A percentile compares a stretch with the other conserved stretches of the same genome.
phyloP scores from a whole-genome alignment of 2,329 filamentous ascomycete species.

The Curvularia hawaiiensis region DNA sequence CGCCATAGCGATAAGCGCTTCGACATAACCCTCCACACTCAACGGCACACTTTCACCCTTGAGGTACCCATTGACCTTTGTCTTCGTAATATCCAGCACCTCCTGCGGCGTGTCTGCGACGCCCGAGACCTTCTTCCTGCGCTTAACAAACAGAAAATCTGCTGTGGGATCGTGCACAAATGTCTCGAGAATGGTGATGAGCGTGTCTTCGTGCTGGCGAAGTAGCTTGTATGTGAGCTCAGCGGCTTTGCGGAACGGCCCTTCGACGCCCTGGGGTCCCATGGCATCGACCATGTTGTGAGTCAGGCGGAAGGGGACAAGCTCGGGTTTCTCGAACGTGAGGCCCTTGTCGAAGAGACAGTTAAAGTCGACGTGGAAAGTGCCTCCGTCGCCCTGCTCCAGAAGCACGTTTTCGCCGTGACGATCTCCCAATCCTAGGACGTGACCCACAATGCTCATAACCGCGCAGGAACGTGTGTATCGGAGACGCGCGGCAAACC shows the following conservation, averaged over 20 bases:
- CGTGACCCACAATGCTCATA: constrained; percentile 99
- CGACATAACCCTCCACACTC: constrained; percentile 96
- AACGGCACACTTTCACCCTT: constrained; percentile 89
- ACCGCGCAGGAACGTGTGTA: constrained; percentile 96
- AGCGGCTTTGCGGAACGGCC: constrained; percentile 87
- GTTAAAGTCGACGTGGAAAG: constrained; percentile 99
- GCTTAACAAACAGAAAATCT: constrained; percentile 78
- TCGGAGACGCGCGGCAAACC: constrained; percentile 85
- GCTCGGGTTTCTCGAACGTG: constrained; percentile 92
- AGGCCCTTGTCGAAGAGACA: constrained; percentile 98
- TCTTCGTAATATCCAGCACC: constrained; percentile 86
- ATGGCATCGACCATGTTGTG: constrained; percentile 99
- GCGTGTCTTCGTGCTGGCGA: constrained; percentile 89
- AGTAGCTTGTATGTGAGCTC: constrained; percentile 86
- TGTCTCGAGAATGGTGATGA: constrained; percentile 96
- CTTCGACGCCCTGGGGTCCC: constrained; percentile 90
- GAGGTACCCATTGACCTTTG: constrained; percentile 84
- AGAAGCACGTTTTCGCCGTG: constrained; percentile 97
- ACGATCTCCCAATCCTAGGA: constrained; percentile 88
- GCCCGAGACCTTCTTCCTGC: constrained; percentile 58
- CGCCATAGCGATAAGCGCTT: constrained; percentile 88
- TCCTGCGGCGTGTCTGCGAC: constrained; percentile 73
- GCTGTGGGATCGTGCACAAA: constrained; percentile 97
- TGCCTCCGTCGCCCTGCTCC: constrained; percentile 89
- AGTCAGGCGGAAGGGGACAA: constrained; percentile 93